phyloP scores from a whole-genome alignment of 2,329 filamentous ascomycete genomes.

The Cercospora brassicicola region DNA sequence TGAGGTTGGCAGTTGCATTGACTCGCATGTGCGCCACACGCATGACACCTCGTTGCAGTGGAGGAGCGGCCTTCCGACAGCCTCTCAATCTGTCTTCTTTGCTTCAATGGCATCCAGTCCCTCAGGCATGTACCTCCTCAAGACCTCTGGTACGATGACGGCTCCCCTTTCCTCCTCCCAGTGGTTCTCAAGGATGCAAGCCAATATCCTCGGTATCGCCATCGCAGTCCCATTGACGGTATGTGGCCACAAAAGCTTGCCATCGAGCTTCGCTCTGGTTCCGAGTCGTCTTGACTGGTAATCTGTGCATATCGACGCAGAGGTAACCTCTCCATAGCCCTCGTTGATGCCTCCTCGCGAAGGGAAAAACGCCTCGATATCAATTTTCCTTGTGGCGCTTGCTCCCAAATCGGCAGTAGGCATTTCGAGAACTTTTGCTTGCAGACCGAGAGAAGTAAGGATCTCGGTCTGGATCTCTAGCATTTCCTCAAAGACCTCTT shows the following conservation, averaged over 20 bases:
- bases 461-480: slow-evolving; percentile 84
- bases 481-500: slow-evolving; percentile 77
- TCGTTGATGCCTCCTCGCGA: slow-evolving; percentile 63
- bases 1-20: neutral
- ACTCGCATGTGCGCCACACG: neutral
- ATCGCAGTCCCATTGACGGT: slow-evolving; percentile 94
- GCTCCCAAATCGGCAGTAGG: slow-evolving; percentile 84
- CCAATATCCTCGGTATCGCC: slow-evolving; percentile 84
- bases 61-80: neutral
- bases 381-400: slow-evolving; percentile 79
- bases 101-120: slow-evolving; percentile 20
- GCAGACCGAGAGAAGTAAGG: slow-evolving; percentile 70
- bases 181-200: slow-evolving; percentile 84
- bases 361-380: slow-evolving; percentile 94
- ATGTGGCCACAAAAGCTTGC: slow-evolving; percentile 72
- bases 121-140: slow-evolving; percentile 74
- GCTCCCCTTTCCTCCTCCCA: slow-evolving; percentile 71
- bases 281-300: slow-evolving; percentile 84
- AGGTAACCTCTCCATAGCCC: slow-evolving; percentile 93
- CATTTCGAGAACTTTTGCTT: slow-evolving; percentile 91
- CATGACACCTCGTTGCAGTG: neutral
- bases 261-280: slow-evolving; percentile 64
- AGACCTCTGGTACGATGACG: slow-evolving; percentile 73
- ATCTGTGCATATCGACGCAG: slow-evolving; percentile 86
- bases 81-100: neutral